These are phyloP conservation scores for Scheffersomyces illinoinensis DNA, from an alignment of 1,139 yeast genomes.

Conservation along the genomic window DNA sequence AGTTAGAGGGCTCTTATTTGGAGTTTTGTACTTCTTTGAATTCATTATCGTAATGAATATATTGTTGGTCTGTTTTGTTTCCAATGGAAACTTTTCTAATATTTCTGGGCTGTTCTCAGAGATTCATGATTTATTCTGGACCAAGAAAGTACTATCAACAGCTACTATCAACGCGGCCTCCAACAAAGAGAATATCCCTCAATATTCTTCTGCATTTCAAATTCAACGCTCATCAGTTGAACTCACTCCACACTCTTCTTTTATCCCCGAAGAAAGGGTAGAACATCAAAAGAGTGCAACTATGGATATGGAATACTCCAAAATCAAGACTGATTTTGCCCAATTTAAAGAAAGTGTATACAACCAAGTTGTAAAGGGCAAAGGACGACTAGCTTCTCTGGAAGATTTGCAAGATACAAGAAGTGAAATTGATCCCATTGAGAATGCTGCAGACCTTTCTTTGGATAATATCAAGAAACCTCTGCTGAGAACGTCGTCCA, in stretches of 20 bases:
- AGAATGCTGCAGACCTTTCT: not conserved
- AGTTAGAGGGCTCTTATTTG: not conserved
- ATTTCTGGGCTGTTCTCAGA: not conserved
- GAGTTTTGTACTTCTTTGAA: constrained; percentile 1
- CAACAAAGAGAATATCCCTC: not conserved
- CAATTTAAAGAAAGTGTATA: not conserved
- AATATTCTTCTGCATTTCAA: not conserved
- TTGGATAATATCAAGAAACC: not conserved
- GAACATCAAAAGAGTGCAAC: not conserved
- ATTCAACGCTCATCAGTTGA: not conserved
- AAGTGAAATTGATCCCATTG: not conserved
- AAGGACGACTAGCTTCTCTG: not conserved
- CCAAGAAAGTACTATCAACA: not conserved
- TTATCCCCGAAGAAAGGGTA: not conserved
- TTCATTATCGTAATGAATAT: constrained; percentile 1
- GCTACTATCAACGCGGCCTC: not conserved
- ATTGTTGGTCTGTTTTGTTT: constrained; percentile 1
- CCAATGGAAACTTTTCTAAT: constrained; percentile 1
- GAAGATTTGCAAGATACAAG: not conserved
- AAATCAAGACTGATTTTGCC: not conserved
- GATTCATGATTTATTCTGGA: constrained; percentile 7
- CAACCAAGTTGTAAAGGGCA: not conserved
- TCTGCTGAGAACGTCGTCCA: not conserved
- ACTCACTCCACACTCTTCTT: not conserved
- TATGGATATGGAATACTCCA: not conserved